Evolutionary conservation across 257 asterid species (phyloP), one percentile per base, ranked within the genome.

Genomic region (Petunia axillaris): DNA sequence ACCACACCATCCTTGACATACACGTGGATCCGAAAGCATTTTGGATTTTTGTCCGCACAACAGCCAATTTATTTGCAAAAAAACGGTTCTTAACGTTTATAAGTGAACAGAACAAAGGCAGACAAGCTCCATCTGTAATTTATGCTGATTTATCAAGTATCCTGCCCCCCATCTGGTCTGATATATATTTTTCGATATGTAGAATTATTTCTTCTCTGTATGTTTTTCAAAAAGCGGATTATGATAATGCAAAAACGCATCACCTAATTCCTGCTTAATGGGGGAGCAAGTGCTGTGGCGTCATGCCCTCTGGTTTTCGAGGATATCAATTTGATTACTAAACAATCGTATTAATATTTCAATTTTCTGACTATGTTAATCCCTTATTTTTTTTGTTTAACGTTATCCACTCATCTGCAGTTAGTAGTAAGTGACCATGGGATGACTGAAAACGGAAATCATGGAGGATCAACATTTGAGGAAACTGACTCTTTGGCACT

Each of bases 401-500:
- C 25, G 41, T 75, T 81, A 40, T 77, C 64, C 82, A 74, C 84
- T 71, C 79, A 81, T 79, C 77, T 83, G 55, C 93, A 94, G 98
- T 41, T 94, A 89, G 85, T 94, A 66, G 93, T 87, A 64, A 94
- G 98, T 79, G 98, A 94, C 87, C 98, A 94, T 88, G 98, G 98
- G 85, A 94, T 94, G 98, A 93, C 97, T 8, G 94, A 88, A 78
- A 87, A 84, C 57, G 98, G 98, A 68, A 94, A 94, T 79, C 98
- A 94, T 70, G 98, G 98, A 77, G 98, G 98, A 44, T 91, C 98
- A 70, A 87, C 98, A 62, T 89, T 79, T 8, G 98, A 94, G 88
- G 98, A 94, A 88, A 91, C 91, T 38, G 98, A 94, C 85, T 90
- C 98, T 83, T 84, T 94, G 88, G 98, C 98, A 15, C 95, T 93